Evolutionary conservation across 768 basidiomycete species (phyloP).

Genomic region (Aureoboletus auriporus): DNA sequence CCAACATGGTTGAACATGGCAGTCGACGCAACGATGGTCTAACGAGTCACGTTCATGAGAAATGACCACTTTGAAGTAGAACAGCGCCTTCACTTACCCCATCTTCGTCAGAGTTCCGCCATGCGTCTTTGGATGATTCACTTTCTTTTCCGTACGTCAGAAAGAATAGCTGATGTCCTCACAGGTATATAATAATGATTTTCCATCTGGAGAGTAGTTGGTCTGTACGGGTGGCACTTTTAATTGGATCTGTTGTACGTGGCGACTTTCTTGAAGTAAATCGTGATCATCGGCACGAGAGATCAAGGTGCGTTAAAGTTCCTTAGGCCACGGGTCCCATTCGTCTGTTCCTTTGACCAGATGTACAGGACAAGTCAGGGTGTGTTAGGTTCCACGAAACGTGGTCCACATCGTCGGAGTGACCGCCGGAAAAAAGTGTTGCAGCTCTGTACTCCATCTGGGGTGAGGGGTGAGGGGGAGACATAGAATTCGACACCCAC

Average conservation of each 20-base stretch:
- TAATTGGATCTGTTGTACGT: conserved; percentile 53
- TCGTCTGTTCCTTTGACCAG: conserved; percentile 68
- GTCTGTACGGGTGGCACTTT: conserved; percentile 64
- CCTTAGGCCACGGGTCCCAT: conserved; percentile 81
- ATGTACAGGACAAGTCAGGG: conserved; percentile 77
- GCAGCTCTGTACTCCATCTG: conserved; percentile 74
- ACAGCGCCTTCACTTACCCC: conserved; percentile 6
- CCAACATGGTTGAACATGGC: conserved; percentile 76
- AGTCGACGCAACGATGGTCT: conserved; percentile 54
- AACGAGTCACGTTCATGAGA: background rate
- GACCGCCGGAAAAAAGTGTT: conserved; percentile 62
- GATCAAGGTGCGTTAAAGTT: background rate
- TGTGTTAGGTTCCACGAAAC: conserved; percentile 84
- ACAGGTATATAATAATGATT: conserved; percentile 58
- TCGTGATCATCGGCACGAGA: conserved; percentile 9
- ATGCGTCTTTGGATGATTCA: conserved; percentile 50
- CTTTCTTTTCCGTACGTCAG: conserved; percentile 54
- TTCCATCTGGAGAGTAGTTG: conserved; percentile 71
- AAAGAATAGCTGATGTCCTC: conserved; percentile 56
- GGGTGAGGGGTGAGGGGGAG: no score
- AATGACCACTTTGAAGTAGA: background rate
- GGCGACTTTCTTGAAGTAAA: conserved; percentile 56
- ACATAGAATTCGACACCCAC: no score
- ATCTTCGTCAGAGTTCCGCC: conserved; percentile 36
- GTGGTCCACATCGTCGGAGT: conserved; percentile 75